A percentile compares a stretch with the other conserved stretches of the same genome.
Evolutionary conservation across 805 yeast genomes (phyloP).

Genomic region (Komagataella pastoris): DNA sequence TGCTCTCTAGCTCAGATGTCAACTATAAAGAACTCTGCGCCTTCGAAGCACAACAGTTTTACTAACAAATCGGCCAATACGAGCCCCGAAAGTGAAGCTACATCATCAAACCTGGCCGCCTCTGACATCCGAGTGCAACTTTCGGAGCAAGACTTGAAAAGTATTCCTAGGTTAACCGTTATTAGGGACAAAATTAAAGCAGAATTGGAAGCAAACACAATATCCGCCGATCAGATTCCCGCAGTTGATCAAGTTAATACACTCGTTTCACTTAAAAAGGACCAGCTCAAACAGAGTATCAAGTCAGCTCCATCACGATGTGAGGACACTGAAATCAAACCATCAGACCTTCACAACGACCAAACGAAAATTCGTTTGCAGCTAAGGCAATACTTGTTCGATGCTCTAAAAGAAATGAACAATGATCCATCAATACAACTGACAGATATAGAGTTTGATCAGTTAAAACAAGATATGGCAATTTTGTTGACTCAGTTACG

Average conservation of each 20-base stretch:
- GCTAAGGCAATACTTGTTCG: slow-evolving; percentile 32
- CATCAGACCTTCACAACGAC: slow-evolving; percentile 20
- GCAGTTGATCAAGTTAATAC: background rate
- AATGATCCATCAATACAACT: slow-evolving; percentile 5
- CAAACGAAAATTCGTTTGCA: slow-evolving; percentile 21
- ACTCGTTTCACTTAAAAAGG: background rate
- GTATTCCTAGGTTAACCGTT: background rate
- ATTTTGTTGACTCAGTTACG: slow-evolving; percentile 45
- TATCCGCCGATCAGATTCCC: background rate
- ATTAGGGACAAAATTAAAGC: background rate
- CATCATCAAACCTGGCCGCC: background rate
- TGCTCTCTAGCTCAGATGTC: background rate
- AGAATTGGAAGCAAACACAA: background rate
- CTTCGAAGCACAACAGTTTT: background rate
- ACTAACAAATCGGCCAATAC: background rate
- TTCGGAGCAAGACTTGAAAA: background rate
- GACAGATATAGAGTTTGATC: slow-evolving; percentile 16
- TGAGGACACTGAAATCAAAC: slow-evolving; percentile 5
- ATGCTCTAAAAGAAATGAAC: slow-evolving; percentile 27
- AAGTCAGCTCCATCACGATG: background rate
- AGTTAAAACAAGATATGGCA: slow-evolving; percentile 34
- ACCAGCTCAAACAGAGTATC: background rate
- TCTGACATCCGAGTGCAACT: background rate
- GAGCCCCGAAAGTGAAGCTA: background rate
- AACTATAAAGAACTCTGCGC: background rate